Evolutionary conservation across 441 rosid genomes (phyloP), one percentile per base, ranked within the genome.

Genomic region (Cnidoscolus chayamansa): DNA sequence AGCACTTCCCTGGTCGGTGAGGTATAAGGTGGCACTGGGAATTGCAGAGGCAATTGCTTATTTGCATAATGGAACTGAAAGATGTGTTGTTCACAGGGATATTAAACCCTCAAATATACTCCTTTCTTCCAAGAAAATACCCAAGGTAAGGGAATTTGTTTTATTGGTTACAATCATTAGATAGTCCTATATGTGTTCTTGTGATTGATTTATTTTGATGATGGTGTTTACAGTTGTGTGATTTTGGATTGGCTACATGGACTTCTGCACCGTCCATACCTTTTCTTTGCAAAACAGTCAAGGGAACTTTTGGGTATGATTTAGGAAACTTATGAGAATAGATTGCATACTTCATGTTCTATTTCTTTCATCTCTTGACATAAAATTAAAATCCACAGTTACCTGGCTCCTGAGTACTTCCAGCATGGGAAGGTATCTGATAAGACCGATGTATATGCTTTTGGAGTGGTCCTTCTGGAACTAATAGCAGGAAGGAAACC

Each of bases 211-310:
- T 13, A 4, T n/a, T 73, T 55, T 63, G 63, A 57, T 31, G 54
- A 47, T 79, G 71, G 16, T 77, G 68, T 57, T 64, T 78, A 55
- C 86, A 95, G 99, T 80, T 95, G 80, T 95, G 99, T 80, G 99
- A 95, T 82, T 95, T 95, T 74, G 98, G 99, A 48, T 89, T 95
- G 78, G 99, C 99, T 58, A 87, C 97, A 68, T 91, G 99, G 99
- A 95, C 98, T 43, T 85, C 97, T 71, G 91, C 96, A 40, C 98
- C 98, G n/a, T 92, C 98, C 0, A 86, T 89, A 74, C 98, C 98
- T 69, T 90, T 95, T 81, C 97, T 95, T 7, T 95, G 99, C 89
- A 95, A 90, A 81, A 95, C 99, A 40, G 99, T 95, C 65, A 95
- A 95, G 84, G 99, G 99, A 82, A 95, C 99, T 73, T 92, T 95